Percentiles rank a stretch among this genome's conserved stretches.
Conservation (phyloP, 306 rosid genomes). For the Begonia loranthoides region DNA sequence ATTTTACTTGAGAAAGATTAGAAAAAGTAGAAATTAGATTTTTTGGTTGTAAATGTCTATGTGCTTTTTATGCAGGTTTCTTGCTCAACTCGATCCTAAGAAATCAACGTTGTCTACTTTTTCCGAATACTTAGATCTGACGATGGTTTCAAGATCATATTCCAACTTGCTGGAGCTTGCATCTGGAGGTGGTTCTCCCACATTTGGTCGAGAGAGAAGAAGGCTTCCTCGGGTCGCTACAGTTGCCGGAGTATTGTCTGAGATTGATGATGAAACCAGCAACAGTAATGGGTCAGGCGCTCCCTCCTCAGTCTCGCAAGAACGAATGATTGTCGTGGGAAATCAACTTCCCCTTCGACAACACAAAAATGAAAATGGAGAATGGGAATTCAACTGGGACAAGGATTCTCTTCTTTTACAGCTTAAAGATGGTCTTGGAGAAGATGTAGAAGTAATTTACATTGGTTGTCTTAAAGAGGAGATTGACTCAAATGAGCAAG, state of each 20-base stretch:
- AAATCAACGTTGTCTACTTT: too few species aligned
- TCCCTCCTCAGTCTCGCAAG: conserved; percentile 64
- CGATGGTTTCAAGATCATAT: conserved; percentile 82
- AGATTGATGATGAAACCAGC: conserved; percentile 54
- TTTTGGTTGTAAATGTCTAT: too few species aligned
- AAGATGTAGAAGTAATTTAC: conserved; percentile 67
- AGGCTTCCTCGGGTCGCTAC: conserved; percentile 80
- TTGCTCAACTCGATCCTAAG: too few species aligned
- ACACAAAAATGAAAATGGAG: conserved; percentile 32
- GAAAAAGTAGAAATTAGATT: too few species aligned
- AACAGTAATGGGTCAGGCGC: conserved; percentile 69
- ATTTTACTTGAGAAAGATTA: too few species aligned
- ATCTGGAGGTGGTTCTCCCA: conserved; percentile 43
- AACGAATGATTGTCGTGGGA: conserved; percentile 74
- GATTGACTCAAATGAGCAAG: conserved; percentile 52
- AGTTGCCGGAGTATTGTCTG: conserved; percentile 72
- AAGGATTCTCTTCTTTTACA: conserved; percentile 84
- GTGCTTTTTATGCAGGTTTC: too few species aligned
- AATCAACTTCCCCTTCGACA: conserved; percentile 70
- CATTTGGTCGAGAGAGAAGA: conserved; percentile 53
- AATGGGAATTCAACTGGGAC: conserved; percentile 66
- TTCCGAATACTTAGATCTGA: background rate
- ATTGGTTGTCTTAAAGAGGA: conserved; percentile 80
- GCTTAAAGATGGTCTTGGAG: conserved; percentile 85
- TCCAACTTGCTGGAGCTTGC: conserved; percentile 75